Evolutionary conservation across 208 protist species (phyloP), one percentile per base, ranked within the genome.

Genomic region (Acanthamoeba triangularis): DNA sequence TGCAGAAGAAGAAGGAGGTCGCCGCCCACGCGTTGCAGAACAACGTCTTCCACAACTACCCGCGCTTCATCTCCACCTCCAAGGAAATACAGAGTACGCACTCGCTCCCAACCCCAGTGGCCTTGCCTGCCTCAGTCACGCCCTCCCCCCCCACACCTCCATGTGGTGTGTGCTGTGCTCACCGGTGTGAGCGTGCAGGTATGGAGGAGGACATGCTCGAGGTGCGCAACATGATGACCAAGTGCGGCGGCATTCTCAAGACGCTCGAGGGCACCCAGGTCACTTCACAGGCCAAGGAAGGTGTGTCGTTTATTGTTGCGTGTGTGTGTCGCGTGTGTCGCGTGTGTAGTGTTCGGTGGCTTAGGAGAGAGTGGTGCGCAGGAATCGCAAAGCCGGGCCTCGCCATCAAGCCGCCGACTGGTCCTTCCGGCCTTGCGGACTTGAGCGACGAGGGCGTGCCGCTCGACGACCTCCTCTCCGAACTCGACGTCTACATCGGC

Each of bases 141-240:
- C n/a, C n/a, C n/a, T n/a, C n/a, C n/a, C n/a, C n/a, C n/a, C n/a
- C n/a, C n/a, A n/a, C n/a, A n/a, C n/a, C n/a, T n/a, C n/a, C n/a
- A n/a, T n/a, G n/a, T n/a, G n/a, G n/a, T n/a, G n/a, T 47, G 41
- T 47, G 41, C 41, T 47, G 54, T 59, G 54, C 54, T 59, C 54
- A 59, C 7, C 54, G 20, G 54, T 23, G 54, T 23, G 54, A 25
- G 54, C 20, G 59, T 35, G 0, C 37, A 85, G 76, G 47, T 25
- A 59, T 85, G 76, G 76, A 85, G 76, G 76, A 85, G 47, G 76
- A 85, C 76, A 85, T 85, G 76, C 23, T 85, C 25, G 76, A 85
- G 76, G 44, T 85, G 20, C 37, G 76, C 37, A 85, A 47, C 44
- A 59, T 85, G 76, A 47, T 85, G 47, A 47, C 76, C 47, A 56